Evolutionary conservation across 768 basidiomycete genomes (phyloP).

Genomic region (Lyophyllum decastes): DNA sequence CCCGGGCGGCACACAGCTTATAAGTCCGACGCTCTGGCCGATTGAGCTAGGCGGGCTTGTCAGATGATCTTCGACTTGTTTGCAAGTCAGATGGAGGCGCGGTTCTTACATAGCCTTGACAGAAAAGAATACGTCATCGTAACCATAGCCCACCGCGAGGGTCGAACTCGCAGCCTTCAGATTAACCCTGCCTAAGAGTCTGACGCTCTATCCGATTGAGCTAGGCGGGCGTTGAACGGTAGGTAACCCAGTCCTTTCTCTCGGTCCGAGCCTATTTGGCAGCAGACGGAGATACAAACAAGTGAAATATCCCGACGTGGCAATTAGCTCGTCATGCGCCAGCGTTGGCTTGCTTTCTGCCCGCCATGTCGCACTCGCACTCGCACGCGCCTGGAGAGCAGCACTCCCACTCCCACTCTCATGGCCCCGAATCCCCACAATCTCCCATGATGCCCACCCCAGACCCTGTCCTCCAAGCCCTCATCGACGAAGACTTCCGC

Average conservation of each 20-base stretch:
- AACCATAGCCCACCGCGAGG: slow-evolving; percentile 78
- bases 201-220: slow-evolving; percentile 69
- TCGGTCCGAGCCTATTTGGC: neutral
- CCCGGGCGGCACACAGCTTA: too few species aligned
- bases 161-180: slow-evolving; percentile 87
- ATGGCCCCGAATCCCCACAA: slow-evolving; percentile 38
- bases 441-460: slow-evolving; percentile 47
- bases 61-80: too few species aligned
- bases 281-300: slow-evolving; percentile 6
- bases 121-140: neutral
- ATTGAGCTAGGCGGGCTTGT: slow-evolving; percentile 60
- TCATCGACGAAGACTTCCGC: slow-evolving; percentile 73
- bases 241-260: too few species aligned
- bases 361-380: slow-evolving; percentile 65
- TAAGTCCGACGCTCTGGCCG: slow-evolving; percentile 65
- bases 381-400: slow-evolving; percentile 60
- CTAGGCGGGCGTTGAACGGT: slow-evolving; percentile 47
- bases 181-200: slow-evolving; percentile 51
- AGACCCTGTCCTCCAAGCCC: slow-evolving; percentile 73
- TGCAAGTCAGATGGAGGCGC: too few species aligned
- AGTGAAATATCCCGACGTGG: slow-evolving; percentile 14
- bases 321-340: slow-evolving; percentile 1
- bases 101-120: too few species aligned
- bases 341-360: neutral
- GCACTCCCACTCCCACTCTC: slow-evolving; percentile 49